Evolutionary conservation across 768 basidiomycete species (phyloP), one percentile per base, ranked within the genome.

Genomic region (Leccinum subgranulosum): DNA sequence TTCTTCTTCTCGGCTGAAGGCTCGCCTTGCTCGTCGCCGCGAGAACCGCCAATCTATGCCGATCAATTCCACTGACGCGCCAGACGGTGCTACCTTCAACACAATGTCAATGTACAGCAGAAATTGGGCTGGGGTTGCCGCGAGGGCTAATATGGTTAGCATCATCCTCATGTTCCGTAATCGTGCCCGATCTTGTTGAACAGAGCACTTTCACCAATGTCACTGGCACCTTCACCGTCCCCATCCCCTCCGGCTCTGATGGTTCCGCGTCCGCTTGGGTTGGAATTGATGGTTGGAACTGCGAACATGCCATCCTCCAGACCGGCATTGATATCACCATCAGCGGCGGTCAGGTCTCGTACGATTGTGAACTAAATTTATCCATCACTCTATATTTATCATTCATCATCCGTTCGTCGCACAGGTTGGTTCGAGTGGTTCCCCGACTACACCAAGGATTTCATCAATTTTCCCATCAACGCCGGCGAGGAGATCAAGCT

Each of bases 1-100:
- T 11, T 39, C 36, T 50, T 39, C 17, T n/a, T 17, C 36, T n/a
- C 57, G 54, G 11, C 29, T 63, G 1, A 55, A 10, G 28, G 54
- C 57, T 46, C 62, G 57, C 27, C 57, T 67, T 53, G 53, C 62
- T 36, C 65, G 59, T 29, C 65, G 58, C 36, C 53, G 56, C 52
- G 55, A 56, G 50, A 39, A 19, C 21, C 57, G 58, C 47, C 66
- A 59, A 45, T 61, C 66, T 1, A 51, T 43, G 14, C 61, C 50
- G 12, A 14, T 54, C 27, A 53, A 56, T 25, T 51, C 19, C 21
- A 0, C 63, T 8, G 53, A 51, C 5, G 17, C 33, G 10, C 17
- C 51, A 23, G 33, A 31, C 12, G 39, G 51, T 14, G 12, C 3
- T 25, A 4, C 9, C 46, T 56, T 53, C 25, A 49, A 66, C 41